Percentiles rank a stretch among this genome's conserved stretches.
Conservation (phyloP, 352 stramenopile genomes). For the Phytophthora pini region DNA sequence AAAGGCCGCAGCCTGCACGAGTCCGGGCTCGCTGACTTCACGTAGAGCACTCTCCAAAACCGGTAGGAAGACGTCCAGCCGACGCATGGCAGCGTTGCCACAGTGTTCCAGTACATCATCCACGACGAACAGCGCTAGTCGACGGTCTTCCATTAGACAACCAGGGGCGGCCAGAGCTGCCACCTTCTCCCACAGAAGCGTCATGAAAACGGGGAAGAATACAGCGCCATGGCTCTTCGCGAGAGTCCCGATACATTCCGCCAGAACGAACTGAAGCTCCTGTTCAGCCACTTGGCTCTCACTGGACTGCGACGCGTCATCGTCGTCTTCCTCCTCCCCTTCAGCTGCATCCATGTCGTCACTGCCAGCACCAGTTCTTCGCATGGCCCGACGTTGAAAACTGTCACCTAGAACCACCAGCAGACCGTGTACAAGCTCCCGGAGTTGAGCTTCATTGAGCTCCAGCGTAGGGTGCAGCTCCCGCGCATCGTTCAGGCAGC, state of each 20-base stretch:
- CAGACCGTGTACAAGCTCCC: slow-evolving; percentile 75
- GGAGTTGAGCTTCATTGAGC: slow-evolving; percentile 79
- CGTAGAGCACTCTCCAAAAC: slow-evolving; percentile 64
- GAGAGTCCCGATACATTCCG: slow-evolving; percentile 76
- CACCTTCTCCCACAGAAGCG: slow-evolving; percentile 80
- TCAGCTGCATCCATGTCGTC: slow-evolving; percentile 42
- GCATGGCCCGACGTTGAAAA: slow-evolving; percentile 78
- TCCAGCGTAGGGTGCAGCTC: slow-evolving; percentile 45
- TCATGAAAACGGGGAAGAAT: slow-evolving; percentile 86
- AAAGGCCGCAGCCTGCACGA: slow-evolving; percentile 78
- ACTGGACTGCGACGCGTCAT: slow-evolving; percentile 49
- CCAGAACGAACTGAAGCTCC: slow-evolving; percentile 83
- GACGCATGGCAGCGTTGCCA: slow-evolving; percentile 49
- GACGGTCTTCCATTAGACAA: slow-evolving; percentile 80
- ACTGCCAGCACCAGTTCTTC: slow-evolving; percentile 33
- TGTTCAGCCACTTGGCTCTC: slow-evolving; percentile 60
- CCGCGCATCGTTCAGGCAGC: slow-evolving; percentile 61
- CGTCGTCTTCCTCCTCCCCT: slow-evolving; percentile 49
- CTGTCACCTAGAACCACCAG: slow-evolving; percentile 81
- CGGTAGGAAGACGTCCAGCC: slow-evolving; percentile 72
- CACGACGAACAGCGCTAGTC: slow-evolving; percentile 87
- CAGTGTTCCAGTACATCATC: slow-evolving; percentile 89
- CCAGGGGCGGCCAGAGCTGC: slow-evolving; percentile 64
- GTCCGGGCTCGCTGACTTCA: slow-evolving; percentile 61
- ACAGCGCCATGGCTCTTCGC: slow-evolving; percentile 67